phyloP scores from a whole-genome alignment of 2,329 filamentous ascomycete species.

The Nemania abortiva region DNA sequence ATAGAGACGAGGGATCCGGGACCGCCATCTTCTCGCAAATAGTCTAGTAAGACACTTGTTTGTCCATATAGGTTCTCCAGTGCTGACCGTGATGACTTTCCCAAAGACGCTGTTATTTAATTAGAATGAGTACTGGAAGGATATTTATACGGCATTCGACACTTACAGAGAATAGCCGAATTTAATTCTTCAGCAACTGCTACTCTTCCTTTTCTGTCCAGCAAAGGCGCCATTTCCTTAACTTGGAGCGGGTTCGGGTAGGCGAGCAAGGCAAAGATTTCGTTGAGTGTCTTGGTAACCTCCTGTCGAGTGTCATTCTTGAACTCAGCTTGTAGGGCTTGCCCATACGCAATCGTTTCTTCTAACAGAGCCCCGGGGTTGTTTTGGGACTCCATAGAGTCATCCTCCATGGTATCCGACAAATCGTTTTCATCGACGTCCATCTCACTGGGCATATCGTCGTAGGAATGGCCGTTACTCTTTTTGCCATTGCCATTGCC shows the following conservation, averaged over 20 bases:
- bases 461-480: conserved; percentile 54
- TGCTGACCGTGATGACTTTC: conserved; percentile 87
- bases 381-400: conserved; percentile 50
- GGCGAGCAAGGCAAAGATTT: conserved; percentile 89
- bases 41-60: conserved; percentile 86
- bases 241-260: conserved; percentile 85
- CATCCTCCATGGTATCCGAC: conserved; percentile 68
- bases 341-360: conserved; percentile 83
- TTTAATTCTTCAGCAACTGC: conserved; percentile 94
- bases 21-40: conserved; percentile 82
- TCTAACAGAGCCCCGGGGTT: conserved; percentile 65
- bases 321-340: conserved; percentile 82
- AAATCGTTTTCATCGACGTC: conserved; percentile 58
- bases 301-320: conserved; percentile 76
- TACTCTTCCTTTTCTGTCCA: conserved; percentile 80
- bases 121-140: conserved; percentile 27
- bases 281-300: conserved; percentile 78
- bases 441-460: conserved; percentile 69
- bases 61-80: conserved; percentile 89
- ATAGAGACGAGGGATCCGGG: conserved; percentile 83
- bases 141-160: background rate
- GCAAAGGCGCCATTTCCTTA: conserved; percentile 77
- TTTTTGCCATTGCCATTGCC: conserved; percentile 61
- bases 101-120: conserved; percentile 76
- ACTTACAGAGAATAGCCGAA: conserved; percentile 87